These are phyloP conservation scores for Schizochytrium sp. DNA, from an alignment of 108 stramenopile genomes.

Conservation along the genomic window DNA sequence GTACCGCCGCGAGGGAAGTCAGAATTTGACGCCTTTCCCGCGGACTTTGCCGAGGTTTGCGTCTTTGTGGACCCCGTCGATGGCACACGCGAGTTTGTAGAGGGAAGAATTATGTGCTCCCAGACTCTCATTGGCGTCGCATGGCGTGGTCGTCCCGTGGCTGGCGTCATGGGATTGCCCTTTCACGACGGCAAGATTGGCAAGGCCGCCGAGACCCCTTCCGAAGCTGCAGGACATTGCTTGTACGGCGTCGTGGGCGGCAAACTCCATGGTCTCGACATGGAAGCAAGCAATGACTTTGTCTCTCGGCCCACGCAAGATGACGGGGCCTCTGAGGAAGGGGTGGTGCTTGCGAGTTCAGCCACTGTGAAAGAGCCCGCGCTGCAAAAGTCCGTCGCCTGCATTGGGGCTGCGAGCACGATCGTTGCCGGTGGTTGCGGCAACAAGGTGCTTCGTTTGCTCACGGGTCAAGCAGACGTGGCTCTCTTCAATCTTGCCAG, in stretches of 20 bases:
- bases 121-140: constrained; percentile 66
- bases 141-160: constrained; percentile 46
- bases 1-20: not conserved
- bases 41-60: not conserved
- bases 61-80: constrained; percentile 72
- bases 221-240: not conserved
- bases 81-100: constrained; percentile 72
- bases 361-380: not conserved
- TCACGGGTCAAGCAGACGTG: constrained; percentile 32
- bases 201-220: not conserved
- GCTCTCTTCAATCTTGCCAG: constrained; percentile 53
- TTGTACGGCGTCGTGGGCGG: constrained; percentile 51
- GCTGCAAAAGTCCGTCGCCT: not conserved
- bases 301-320: not conserved
- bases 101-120: constrained; percentile 62
- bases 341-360: not conserved
- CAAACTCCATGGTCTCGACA: constrained; percentile 21
- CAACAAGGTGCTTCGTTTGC: constrained; percentile 46
- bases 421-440: constrained; percentile 50
- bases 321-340: not conserved
- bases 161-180: constrained; percentile 63
- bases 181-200: constrained; percentile 31
- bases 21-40: not conserved
- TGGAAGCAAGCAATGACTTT: not conserved
- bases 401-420: not conserved